These are phyloP conservation scores for Prototheca stagnorum DNA, from an alignment of 163 green algal genomes.

Conservation along the genomic window DNA sequence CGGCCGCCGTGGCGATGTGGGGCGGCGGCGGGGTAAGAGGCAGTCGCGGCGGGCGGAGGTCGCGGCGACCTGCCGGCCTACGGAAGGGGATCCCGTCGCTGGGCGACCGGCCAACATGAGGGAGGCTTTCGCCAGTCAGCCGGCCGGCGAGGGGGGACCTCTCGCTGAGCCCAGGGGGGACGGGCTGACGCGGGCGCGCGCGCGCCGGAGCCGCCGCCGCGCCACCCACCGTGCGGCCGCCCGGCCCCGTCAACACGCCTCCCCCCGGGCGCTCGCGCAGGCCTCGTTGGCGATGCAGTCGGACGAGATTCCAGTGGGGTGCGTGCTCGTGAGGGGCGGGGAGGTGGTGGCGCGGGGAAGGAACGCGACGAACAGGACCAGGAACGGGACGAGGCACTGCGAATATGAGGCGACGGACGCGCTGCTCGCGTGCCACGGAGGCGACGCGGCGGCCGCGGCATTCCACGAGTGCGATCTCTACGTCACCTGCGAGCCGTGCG, in stretches of 20 bases:
- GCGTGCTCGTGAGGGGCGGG: conserved; percentile 30
- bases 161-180: neutral
- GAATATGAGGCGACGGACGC: conserved; percentile 79
- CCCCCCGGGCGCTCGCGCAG: conserved; percentile 23
- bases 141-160: neutral
- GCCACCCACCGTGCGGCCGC: neutral
- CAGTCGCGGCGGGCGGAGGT: no score
- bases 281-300: conserved; percentile 23
- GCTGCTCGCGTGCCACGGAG: conserved; percentile 27
- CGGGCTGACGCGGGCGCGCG: neutral
- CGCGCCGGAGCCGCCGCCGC: neutral
- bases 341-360: conserved; percentile 43
- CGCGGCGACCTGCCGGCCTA: no score
- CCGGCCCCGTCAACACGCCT: neutral
- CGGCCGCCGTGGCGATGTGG: no score
- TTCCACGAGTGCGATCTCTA: conserved; percentile 27
- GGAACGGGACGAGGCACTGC: conserved; percentile 76
- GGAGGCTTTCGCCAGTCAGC: neutral
- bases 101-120: no score
- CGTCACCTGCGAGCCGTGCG: conserved; percentile 89
- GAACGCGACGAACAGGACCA: conserved; percentile 63
- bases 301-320: conserved; percentile 44
- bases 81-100: no score
- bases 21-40: no score
- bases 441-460: conserved; percentile 7